A percentile compares a stretch with the other conserved stretches of the same genome.
phyloP scores from a whole-genome alignment of 768 basidiomycete genomes.

The Collybia sp. region DNA sequence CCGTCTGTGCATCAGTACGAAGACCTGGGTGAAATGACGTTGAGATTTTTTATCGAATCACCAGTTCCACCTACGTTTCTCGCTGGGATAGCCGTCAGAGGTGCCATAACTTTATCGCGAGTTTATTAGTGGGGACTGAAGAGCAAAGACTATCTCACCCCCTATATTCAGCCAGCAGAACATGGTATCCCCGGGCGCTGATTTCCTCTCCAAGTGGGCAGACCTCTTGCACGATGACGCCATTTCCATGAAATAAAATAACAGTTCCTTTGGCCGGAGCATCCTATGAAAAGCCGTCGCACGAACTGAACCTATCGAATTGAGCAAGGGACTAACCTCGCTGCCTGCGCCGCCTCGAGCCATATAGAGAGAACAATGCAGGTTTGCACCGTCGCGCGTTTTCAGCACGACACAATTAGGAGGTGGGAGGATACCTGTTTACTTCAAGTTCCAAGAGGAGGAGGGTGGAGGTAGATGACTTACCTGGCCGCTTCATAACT shows the following conservation, averaged over 20 bases:
- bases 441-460: conserved; percentile 5
- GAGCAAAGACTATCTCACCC: conserved; percentile 45
- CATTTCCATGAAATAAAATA: conserved; percentile 86
- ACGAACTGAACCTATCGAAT: no score
- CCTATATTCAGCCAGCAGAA: conserved; percentile 84
- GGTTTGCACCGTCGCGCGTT: conserved; percentile 4
- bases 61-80: conserved; percentile 48
- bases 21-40: conserved; percentile 40
- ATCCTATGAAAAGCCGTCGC: background rate
- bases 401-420: conserved; percentile 2
- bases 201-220: conserved; percentile 66
- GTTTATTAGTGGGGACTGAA: background rate
- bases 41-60: background rate
- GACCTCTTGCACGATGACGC: conserved; percentile 69
- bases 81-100: conserved; percentile 76
- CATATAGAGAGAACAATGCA: conserved; percentile 3
- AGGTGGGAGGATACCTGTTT: background rate
- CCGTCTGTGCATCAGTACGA: conserved; percentile 74
- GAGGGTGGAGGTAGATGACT: conserved; percentile 9
- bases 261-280: conserved; percentile 55
- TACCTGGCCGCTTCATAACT: conserved; percentile 1
- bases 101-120: conserved; percentile 57
- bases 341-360: background rate
- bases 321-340: no score
- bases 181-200: conserved; percentile 72